Percentiles rank a stretch among this genome's conserved stretches.
phyloP scores from a whole-genome alignment of 2,329 filamentous ascomycete species.

The Ilyonectria robusta region DNA sequence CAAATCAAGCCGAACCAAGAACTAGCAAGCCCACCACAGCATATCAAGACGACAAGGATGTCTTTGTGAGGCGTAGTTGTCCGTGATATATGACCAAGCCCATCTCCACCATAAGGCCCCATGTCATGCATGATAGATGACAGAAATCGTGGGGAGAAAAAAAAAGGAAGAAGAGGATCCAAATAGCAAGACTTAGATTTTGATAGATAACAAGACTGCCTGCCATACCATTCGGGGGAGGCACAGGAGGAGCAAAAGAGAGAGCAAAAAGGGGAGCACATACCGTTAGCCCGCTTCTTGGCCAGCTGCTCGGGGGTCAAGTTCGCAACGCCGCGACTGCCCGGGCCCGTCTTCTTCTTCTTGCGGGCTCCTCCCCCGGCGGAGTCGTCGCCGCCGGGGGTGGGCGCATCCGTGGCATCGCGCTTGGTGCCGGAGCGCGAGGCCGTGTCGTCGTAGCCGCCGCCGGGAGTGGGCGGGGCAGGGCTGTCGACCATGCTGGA shows the following conservation, averaged over 20 bases:
- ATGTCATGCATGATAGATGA: not conserved
- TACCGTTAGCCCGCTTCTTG: slow-evolving; percentile 74
- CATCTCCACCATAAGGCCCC: not conserved
- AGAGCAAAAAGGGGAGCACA: slow-evolving; percentile 39
- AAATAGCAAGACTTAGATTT: not conserved
- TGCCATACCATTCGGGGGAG: not conserved
- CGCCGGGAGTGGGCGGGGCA: slow-evolving; percentile 28
- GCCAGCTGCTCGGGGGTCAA: slow-evolving; percentile 81
- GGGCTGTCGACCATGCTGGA: slow-evolving; percentile 34
- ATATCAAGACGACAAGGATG: not conserved
- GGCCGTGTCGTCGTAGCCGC: slow-evolving; percentile 21
- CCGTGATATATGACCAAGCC: not conserved
- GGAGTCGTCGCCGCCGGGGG: slow-evolving; percentile 41
- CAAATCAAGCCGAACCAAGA: not conserved
- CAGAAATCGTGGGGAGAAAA: not conserved
- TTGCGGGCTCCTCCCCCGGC: slow-evolving; percentile 50
- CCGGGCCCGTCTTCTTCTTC: slow-evolving; percentile 62
- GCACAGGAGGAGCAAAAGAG: not conserved
- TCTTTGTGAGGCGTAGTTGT: not conserved
- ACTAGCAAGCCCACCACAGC: not conserved
- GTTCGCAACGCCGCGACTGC: slow-evolving; percentile 69
- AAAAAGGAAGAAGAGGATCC: not conserved
- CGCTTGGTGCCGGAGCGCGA: slow-evolving; percentile 34
- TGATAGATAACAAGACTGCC: not conserved
- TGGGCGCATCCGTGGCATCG: slow-evolving; percentile 39